These are phyloP conservation scores for Crataegus laevigata DNA, from an alignment of 306 rosid genomes.

Conservation along the genomic window DNA sequence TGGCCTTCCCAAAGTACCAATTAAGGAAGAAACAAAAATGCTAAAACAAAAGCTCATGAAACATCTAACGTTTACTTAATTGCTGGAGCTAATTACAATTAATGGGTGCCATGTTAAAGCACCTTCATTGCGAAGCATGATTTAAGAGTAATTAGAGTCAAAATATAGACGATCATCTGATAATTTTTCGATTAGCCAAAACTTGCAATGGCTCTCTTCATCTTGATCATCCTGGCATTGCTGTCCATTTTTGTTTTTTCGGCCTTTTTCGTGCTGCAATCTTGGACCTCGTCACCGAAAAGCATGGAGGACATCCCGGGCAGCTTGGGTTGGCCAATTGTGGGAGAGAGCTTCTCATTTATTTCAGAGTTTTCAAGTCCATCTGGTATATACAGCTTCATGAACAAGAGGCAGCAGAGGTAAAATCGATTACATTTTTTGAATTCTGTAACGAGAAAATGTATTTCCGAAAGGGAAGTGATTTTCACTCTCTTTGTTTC, in stretches of 20 bases:
- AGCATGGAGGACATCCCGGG: constrained; percentile 72
- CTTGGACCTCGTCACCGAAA: constrained; percentile 53
- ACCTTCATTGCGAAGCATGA: background rate
- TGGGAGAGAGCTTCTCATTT: constrained; percentile 73
- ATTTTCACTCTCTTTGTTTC: no score
- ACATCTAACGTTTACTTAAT: background rate
- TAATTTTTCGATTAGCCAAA: background rate
- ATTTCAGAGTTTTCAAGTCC: constrained; percentile 69
- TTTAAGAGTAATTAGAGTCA: background rate
- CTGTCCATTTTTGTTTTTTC: constrained; percentile 26
- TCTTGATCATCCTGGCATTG: constrained; percentile 18
- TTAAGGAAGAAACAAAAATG: background rate
- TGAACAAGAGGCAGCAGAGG: constrained; percentile 72
- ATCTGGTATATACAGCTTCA: constrained; percentile 73
- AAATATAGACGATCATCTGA: background rate
- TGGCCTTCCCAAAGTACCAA: background rate
- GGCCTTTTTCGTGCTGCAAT: constrained; percentile 25
- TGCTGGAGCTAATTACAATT: background rate
- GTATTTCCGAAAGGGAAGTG: background rate
- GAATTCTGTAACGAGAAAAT: background rate
- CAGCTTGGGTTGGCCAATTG: constrained; percentile 74
- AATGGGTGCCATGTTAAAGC: background rate
- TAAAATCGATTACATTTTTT: constrained; percentile 17
- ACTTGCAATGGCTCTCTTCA: constrained; percentile 35
- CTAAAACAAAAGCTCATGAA: background rate